Conservation (phyloP, 345 rosid species). For the Camelina sativa region DNA sequence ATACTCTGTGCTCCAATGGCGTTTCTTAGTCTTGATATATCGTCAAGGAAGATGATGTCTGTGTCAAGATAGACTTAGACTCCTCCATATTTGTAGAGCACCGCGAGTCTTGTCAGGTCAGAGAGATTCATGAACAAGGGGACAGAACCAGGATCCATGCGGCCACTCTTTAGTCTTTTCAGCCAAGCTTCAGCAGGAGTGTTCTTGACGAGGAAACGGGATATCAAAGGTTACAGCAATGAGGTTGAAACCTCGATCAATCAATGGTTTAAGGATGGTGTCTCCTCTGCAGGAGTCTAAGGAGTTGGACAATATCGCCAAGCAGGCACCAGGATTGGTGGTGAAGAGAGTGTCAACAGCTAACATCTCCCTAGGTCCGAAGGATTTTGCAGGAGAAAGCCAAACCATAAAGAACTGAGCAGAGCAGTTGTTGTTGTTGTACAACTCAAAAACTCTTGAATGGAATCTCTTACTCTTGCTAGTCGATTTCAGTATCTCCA, state of each 20-base stretch:
- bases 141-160: constrained; percentile 67
- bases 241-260: constrained; percentile 58
- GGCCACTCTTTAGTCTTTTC: constrained; percentile 55
- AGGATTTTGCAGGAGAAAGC: constrained; percentile 62
- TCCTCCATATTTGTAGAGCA: constrained; percentile 77
- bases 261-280: constrained; percentile 56
- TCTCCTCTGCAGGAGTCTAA: constrained; percentile 57
- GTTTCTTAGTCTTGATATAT: constrained; percentile 56
- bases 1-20: constrained; percentile 74
- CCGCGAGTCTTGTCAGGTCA: constrained; percentile 66
- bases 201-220: constrained; percentile 51
- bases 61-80: constrained; percentile 61
- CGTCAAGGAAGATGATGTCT: constrained; percentile 65
- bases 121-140: constrained; percentile 67
- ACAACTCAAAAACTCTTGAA: constrained; percentile 35
- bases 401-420: constrained; percentile 74
- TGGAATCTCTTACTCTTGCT: constrained; percentile 45
- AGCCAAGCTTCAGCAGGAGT: constrained; percentile 78
- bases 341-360: constrained; percentile 64
- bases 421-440: constrained; percentile 47
- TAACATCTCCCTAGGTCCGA: constrained; percentile 65
- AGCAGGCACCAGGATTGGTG: constrained; percentile 58
- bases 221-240: constrained; percentile 57
- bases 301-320: constrained; percentile 61
- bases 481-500: constrained; percentile 56